These are phyloP conservation scores for Penicillium glabrum DNA, from an alignment of 2,329 filamentous ascomycete genomes.

Conservation along the genomic window DNA sequence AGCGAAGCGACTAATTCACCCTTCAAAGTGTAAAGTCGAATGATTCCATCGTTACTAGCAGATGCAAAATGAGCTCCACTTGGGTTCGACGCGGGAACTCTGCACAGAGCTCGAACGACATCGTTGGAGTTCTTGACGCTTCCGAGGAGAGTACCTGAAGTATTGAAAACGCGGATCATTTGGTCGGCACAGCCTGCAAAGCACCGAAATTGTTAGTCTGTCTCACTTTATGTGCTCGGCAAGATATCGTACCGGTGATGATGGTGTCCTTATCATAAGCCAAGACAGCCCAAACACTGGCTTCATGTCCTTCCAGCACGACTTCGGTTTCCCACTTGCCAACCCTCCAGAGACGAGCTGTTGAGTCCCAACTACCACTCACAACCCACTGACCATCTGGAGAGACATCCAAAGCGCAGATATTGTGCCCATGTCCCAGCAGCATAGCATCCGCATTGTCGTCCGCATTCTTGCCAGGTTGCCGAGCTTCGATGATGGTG, in stretches of 20 bases:
- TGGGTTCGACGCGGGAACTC: constrained; percentile 70
- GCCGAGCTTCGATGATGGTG: constrained; percentile 85
- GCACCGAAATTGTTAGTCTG: background rate
- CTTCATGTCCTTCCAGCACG: constrained; percentile 72
- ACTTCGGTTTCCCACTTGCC: constrained; percentile 78
- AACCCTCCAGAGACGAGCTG: constrained; percentile 83
- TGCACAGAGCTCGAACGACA: constrained; percentile 84
- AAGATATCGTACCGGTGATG: constrained; percentile 61
- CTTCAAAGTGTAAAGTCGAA: constrained; percentile 81
- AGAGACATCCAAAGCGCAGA: constrained; percentile 81
- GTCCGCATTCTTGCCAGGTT: constrained; percentile 63
- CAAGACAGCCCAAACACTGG: constrained; percentile 87
- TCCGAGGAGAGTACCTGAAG: constrained; percentile 61
- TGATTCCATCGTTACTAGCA: constrained; percentile 86
- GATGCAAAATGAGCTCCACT: constrained; percentile 92
- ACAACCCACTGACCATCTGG: constrained; percentile 72
- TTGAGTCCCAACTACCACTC: constrained; percentile 91
- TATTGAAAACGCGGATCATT: constrained; percentile 78
- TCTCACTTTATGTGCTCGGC: background rate
- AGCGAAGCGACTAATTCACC: constrained; percentile 76
- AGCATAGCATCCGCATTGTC: constrained; percentile 84
- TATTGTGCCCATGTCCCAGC: constrained; percentile 81
- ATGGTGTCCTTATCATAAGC: constrained; percentile 77
- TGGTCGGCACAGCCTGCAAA: constrained; percentile 76
- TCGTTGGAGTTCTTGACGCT: constrained; percentile 72